phyloP scores from a whole-genome alignment of 306 rosid species.

The Malus fusca region DNA sequence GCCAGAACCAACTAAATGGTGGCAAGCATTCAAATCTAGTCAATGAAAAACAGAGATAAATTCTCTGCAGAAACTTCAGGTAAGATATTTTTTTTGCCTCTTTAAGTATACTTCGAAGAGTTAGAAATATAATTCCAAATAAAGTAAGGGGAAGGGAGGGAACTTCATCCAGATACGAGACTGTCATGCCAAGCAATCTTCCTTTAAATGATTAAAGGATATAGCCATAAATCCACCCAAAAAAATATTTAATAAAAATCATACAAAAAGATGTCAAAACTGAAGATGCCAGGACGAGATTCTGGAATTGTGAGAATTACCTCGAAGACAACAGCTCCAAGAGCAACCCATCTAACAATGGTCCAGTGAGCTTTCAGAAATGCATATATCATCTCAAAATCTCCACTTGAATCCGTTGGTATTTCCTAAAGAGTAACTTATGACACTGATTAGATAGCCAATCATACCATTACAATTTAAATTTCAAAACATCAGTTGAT shows the following conservation, averaged over 20 bases:
- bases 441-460: constrained; percentile 20
- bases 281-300: not conserved
- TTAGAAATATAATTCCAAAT: not conserved
- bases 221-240: not conserved
- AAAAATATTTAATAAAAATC: not conserved
- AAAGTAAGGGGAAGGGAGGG: not conserved
- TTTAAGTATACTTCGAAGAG: not conserved
- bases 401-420: constrained; percentile 73
- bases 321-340: constrained; percentile 81
- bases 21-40: not conserved
- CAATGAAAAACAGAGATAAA: not conserved
- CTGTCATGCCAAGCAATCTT: not conserved
- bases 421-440: constrained; percentile 46
- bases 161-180: not conserved
- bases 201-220: not conserved
- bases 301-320: constrained; percentile 24
- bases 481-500: not conserved
- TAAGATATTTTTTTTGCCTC: not conserved
- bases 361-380: constrained; percentile 65
- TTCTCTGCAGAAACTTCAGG: not conserved
- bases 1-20: not conserved
- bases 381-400: constrained; percentile 57
- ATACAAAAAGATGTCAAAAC: not conserved
- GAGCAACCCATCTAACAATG: constrained; percentile 75
- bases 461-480: not conserved